phyloP scores from a whole-genome alignment of 192 early-diverging fungal species.

The Coemansia sp. region DNA sequence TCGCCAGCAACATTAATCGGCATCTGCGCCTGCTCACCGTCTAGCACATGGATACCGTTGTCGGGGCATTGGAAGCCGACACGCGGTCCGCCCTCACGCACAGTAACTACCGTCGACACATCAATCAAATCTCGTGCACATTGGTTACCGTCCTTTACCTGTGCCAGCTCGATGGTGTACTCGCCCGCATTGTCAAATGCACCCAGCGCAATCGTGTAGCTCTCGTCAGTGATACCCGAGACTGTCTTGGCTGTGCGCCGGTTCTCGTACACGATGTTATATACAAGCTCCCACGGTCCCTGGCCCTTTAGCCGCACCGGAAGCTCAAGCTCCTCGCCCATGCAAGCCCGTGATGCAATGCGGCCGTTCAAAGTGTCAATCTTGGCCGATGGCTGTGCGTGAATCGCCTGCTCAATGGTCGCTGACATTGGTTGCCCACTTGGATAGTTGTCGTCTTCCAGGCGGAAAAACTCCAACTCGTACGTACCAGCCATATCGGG shows the following conservation, averaged over 20 bases:
- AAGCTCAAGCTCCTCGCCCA: slow-evolving; percentile 34
- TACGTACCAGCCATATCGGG: slow-evolving; percentile 47
- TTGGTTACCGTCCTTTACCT: slow-evolving; percentile 41
- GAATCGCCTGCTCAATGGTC: slow-evolving; percentile 31
- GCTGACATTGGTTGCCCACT: slow-evolving; percentile 32
- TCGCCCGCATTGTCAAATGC: slow-evolving; percentile 28
- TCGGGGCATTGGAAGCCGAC: slow-evolving; percentile 34
- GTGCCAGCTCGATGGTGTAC: slow-evolving; percentile 37
- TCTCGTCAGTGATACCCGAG: slow-evolving; percentile 21
- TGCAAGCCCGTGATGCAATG: slow-evolving; percentile 18
- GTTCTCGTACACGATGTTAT: slow-evolving; percentile 33
- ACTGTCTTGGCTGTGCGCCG: slow-evolving; percentile 17
- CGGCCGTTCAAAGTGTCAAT: slow-evolving; percentile 19
- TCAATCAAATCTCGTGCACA: slow-evolving; percentile 42
- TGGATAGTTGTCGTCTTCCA: slow-evolving; percentile 53
- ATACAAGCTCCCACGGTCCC: slow-evolving; percentile 56
- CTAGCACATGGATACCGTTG: slow-evolving; percentile 31
- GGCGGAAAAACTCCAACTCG: slow-evolving; percentile 44
- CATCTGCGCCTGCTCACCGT: slow-evolving; percentile 35
- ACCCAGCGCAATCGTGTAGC: slow-evolving; percentile 25
- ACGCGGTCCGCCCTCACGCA: slow-evolving; percentile 42
- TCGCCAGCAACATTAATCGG: slow-evolving; percentile 33
- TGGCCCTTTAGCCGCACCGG: slow-evolving; percentile 57
- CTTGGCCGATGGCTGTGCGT: slow-evolving; percentile 48
- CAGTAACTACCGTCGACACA: slow-evolving; percentile 19